Evolutionary conservation across 2,329 filamentous ascomycete genomes (phyloP), one percentile per base, ranked within the genome.

Genomic region (Alternaria ventricosa): DNA sequence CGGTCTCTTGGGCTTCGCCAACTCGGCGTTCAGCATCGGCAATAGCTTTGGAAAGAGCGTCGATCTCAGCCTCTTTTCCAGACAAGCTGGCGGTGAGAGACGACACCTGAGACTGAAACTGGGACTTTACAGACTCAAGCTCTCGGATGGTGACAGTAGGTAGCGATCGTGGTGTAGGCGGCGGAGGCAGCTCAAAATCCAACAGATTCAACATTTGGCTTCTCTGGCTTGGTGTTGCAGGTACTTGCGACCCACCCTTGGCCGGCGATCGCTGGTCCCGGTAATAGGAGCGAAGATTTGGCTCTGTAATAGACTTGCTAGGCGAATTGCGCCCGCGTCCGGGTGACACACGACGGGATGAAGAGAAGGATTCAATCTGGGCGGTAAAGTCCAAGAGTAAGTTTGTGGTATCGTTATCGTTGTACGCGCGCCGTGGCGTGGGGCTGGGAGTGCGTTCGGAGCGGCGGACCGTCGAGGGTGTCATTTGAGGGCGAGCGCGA

Each of bases 161-260:
- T 41, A 98, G 88, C 59, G 93, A 97, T 65, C 95, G 90, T 13
- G 96, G 96, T 0, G 96, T 98, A 2, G 95, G 94, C 70, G 94
- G 89, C 0, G 95, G 93, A n/a, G 94, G 94, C 10, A 98, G 91
- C 73, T 98, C 96, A 76, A 96, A 96, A 80, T 97, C 93, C 50
- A 96, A 87, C 5, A 79, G 66, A 45, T 79, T 78, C 51, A 79
- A 51, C 47, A 78, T 66, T 8, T 78, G 74, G 7, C 76, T 74
- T 44, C 71, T 76, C 27, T 76, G 75, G 43, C 67, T 68, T 49
- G 76, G 77, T 23, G 75, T 78, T n/a, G 69, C 61, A n/a, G 75
- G 72, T 12, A 76, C 68, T 47, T 69, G 60, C 11, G 70, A 62
- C 33, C 68, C 68, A 46, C 70, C 72, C 49, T 78, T 78, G 9